Conservation (phyloP, 495 filamentous ascomycete genomes). For the Thozetella sp. region DNA sequence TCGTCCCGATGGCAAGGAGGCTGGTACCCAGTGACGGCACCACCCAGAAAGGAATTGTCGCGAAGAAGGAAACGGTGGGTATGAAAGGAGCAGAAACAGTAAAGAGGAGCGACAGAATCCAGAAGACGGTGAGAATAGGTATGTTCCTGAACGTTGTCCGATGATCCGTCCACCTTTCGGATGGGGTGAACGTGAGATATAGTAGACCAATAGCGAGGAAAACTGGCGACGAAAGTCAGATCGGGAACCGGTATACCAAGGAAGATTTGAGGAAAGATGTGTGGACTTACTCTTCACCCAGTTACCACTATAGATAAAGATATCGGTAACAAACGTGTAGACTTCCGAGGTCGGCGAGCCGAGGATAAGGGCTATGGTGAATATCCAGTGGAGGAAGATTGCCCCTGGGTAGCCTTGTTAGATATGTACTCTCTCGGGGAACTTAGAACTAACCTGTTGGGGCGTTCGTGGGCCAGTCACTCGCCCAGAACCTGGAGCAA, state of each 20-base stretch:
- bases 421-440: no score
- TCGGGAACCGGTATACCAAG: not conserved
- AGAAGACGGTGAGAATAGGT: slow-evolving; percentile 42
- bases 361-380: slow-evolving; percentile 61
- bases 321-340: slow-evolving; percentile 25
- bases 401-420: slow-evolving; percentile 33
- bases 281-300: slow-evolving; percentile 29
- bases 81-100: slow-evolving; percentile 44
- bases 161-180: slow-evolving; percentile 31
- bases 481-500: slow-evolving; percentile 59
- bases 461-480: slow-evolving; percentile 60
- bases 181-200: slow-evolving; percentile 39
- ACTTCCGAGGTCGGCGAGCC: slow-evolving; percentile 23
- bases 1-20: slow-evolving; percentile 37
- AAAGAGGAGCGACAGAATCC: slow-evolving; percentile 42
- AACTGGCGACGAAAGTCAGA: slow-evolving; percentile 42
- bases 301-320: slow-evolving; percentile 35
- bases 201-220: slow-evolving; percentile 53
- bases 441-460: slow-evolving; percentile 33
- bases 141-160: slow-evolving; percentile 38
- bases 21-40: slow-evolving; percentile 46
- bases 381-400: slow-evolving; percentile 64
- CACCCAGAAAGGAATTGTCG: slow-evolving; percentile 36
- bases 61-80: slow-evolving; percentile 28
- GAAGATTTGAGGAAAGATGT: not conserved